These are phyloP conservation scores for Fagopyrum homotropicum DNA, from an alignment of 148 eudicot species.

Conservation along the genomic window DNA sequence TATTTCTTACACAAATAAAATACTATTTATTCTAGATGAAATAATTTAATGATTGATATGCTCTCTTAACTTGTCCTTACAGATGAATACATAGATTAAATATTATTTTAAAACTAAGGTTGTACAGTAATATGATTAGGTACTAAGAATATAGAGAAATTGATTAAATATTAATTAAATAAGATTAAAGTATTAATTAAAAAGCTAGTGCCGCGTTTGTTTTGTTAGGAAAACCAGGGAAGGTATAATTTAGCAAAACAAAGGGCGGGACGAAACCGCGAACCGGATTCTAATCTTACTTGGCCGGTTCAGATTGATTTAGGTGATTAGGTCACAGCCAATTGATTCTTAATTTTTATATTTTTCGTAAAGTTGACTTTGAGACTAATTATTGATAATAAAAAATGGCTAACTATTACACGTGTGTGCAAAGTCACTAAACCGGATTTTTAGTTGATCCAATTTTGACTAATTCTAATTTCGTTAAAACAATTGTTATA, in stretches of 20 bases:
- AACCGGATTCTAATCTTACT: background rate
- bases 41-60: background rate
- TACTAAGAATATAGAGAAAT: background rate
- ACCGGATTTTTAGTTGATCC: too few species aligned
- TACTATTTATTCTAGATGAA: background rate
- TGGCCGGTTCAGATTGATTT: background rate
- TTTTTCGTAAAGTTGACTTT: background rate
- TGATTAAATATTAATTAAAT: background rate
- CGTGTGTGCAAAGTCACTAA: too few species aligned
- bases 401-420: background rate
- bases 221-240: background rate
- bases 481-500: too few species aligned
- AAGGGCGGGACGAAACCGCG: conserved; percentile 1
- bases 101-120: background rate
- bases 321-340: background rate
- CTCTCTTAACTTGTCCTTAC: background rate
- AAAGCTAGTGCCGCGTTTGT: background rate
- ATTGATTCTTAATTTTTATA: background rate
- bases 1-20: background rate
- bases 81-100: background rate
- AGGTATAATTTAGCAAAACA: background rate
- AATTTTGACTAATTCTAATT: too few species aligned
- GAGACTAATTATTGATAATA: background rate
- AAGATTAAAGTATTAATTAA: background rate
- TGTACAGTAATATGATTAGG: background rate